phyloP scores from a whole-genome alignment of 2,329 filamentous ascomycete genomes.

The Phaeosphaeriaceae sp. region DNA sequence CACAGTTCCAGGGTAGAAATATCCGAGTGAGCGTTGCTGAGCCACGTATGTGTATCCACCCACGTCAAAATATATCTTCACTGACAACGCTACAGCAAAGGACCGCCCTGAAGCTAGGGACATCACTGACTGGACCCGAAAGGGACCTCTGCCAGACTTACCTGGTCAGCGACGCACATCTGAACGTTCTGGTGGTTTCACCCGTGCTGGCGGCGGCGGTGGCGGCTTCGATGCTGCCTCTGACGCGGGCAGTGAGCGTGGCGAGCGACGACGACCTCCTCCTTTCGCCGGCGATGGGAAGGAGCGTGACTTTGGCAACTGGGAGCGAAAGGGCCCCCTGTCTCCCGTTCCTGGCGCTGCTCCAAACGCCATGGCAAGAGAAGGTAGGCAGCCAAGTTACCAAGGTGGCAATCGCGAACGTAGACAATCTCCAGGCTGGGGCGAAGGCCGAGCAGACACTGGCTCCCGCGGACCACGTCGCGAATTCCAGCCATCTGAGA shows the following conservation, averaged over 20 bases:
- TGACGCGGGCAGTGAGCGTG: slow-evolving; percentile 66
- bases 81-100: slow-evolving; percentile 68
- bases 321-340: slow-evolving; percentile 93
- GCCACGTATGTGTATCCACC: slow-evolving; percentile 75
- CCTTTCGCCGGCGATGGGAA: slow-evolving; percentile 75
- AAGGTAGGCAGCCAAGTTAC: slow-evolving; percentile 64
- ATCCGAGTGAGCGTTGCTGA: slow-evolving; percentile 96
- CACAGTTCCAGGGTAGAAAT: slow-evolving; percentile 83
- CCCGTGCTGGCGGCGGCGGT: slow-evolving; percentile 53
- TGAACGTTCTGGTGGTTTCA: slow-evolving; percentile 50
- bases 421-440: slow-evolving; percentile 74
- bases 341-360: slow-evolving; percentile 66
- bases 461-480: slow-evolving; percentile 80
- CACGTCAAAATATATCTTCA: not conserved
- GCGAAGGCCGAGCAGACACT: slow-evolving; percentile 70
- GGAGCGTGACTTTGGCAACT: slow-evolving; percentile 81
- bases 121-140: slow-evolving; percentile 89
- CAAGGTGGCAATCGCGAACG: slow-evolving; percentile 47
- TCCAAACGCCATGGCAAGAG: slow-evolving; percentile 47
- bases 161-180: slow-evolving; percentile 64
- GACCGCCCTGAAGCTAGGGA: slow-evolving; percentile 82
- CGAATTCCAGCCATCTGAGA: slow-evolving; percentile 61
- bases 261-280: slow-evolving; percentile 68
- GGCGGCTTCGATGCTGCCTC: slow-evolving; percentile 59
- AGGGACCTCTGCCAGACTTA: slow-evolving; percentile 82